phyloP scores from a whole-genome alignment of 2,329 filamentous ascomycete species.

The Diaporthe vexans region DNA sequence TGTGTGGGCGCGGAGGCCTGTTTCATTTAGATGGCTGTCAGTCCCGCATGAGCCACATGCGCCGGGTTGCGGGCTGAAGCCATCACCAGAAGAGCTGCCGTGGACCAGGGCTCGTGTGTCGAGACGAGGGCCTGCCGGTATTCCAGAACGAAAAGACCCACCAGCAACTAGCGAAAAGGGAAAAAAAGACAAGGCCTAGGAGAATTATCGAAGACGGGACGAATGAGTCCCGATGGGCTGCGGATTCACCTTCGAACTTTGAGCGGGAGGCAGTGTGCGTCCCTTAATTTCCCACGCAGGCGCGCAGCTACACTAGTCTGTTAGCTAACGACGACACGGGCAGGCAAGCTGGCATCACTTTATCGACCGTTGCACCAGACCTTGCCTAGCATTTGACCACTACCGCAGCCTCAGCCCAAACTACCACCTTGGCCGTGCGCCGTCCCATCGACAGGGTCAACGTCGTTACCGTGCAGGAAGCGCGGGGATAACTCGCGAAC shows the following conservation, averaged over 20 bases:
- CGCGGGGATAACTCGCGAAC: neutral
- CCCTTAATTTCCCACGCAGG: constrained; percentile 5
- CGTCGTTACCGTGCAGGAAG: neutral
- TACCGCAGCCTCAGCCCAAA: constrained; percentile 17
- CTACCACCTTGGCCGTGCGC: constrained; percentile 20
- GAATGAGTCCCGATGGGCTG: constrained; percentile 11
- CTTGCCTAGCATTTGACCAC: neutral
- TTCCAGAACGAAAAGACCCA: neutral
- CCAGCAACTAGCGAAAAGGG: neutral
- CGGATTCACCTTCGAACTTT: constrained; percentile 27
- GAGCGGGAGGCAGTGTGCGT: constrained; percentile 22
- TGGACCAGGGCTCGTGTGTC: neutral
- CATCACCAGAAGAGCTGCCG: constrained; percentile 7
- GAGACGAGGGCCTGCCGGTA: neutral
- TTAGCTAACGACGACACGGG: neutral
- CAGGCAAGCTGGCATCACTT: neutral
- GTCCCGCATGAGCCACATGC: neutral
- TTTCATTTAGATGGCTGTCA: constrained; percentile 26
- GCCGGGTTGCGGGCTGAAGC: constrained; percentile 6
- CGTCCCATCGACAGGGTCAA: neutral
- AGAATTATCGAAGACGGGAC: constrained; percentile 28
- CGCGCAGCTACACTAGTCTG: neutral
- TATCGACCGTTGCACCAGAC: constrained; percentile 6
- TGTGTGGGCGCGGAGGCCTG: constrained; percentile 15
- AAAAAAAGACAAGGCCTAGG: neutral